A percentile compares a stretch with the other conserved stretches of the same genome.
Conservation (phyloP, 768 basidiomycete genomes). For the Auricularia sp. region DNA sequence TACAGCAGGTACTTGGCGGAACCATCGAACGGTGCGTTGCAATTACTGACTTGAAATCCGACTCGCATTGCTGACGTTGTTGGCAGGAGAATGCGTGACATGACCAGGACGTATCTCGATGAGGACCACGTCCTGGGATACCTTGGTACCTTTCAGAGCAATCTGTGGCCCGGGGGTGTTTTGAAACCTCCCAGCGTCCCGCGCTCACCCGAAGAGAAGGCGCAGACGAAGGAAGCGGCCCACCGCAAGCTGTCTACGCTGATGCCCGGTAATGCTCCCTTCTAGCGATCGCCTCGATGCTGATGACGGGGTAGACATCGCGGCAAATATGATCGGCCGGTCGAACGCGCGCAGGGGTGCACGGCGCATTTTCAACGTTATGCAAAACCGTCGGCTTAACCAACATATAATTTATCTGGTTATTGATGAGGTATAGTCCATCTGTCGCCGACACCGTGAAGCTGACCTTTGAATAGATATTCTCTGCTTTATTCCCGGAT, state of each 20-base stretch:
- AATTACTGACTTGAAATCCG: background rate
- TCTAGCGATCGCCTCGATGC: background rate
- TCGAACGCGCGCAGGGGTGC: slow-evolving; percentile 91
- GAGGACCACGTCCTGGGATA: slow-evolving; percentile 62
- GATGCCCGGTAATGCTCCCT: slow-evolving; percentile 59
- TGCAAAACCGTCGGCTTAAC: slow-evolving; percentile 91
- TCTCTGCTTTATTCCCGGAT: slow-evolving; percentile 55
- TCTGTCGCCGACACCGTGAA: background rate
- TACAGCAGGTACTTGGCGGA: slow-evolving; percentile 91
- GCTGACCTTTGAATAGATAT: slow-evolving; percentile 30
- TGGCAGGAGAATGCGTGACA: slow-evolving; percentile 78
- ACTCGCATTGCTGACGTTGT: slow-evolving; percentile 1
- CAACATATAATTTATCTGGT: slow-evolving; percentile 86
- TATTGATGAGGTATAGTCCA: slow-evolving; percentile 65
- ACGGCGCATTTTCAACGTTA: slow-evolving; percentile 80
- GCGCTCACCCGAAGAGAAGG: slow-evolving; percentile 75
- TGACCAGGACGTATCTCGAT: slow-evolving; percentile 50
- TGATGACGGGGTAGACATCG: slow-evolving; percentile 51
- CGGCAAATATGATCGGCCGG: slow-evolving; percentile 97
- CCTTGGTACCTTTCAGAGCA: slow-evolving; percentile 58
- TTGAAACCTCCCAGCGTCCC: slow-evolving; percentile 48
- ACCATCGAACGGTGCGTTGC: slow-evolving; percentile 82
- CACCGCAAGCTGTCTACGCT: slow-evolving; percentile 83
- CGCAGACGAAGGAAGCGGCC: slow-evolving; percentile 73
- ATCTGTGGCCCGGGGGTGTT: slow-evolving; percentile 80